Conservation (phyloP, 2,329 filamentous ascomycete species). For the Colletotrichum gloeosporioides region DNA sequence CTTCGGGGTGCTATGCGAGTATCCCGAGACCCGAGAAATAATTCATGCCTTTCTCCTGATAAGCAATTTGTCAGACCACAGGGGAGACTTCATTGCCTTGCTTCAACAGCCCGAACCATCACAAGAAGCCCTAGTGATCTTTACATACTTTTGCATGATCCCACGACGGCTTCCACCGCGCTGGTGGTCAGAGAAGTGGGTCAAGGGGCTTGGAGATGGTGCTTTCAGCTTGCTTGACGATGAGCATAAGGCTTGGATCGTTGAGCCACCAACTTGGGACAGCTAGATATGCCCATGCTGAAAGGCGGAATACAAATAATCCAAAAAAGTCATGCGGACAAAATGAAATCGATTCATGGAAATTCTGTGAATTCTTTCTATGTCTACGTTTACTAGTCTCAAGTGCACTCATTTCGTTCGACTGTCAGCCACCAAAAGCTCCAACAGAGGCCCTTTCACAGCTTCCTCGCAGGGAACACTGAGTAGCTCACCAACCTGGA, state of each 20-base stretch:
- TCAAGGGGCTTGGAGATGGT: slow-evolving; percentile 31
- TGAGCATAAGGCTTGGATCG: slow-evolving; percentile 37
- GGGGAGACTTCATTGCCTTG: slow-evolving; percentile 36
- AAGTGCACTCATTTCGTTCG: neutral
- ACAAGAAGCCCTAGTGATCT: slow-evolving; percentile 36
- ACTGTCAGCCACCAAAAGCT: neutral
- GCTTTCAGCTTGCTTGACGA: slow-evolving; percentile 35
- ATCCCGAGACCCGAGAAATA: slow-evolving; percentile 28
- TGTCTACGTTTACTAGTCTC: neutral
- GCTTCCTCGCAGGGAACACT: neutral
- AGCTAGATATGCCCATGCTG: slow-evolving; percentile 25
- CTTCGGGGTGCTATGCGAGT: neutral
- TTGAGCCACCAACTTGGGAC: neutral
- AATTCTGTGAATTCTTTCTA: neutral
- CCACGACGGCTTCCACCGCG: slow-evolving; percentile 31
- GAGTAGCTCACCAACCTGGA: neutral
- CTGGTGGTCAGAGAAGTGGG: slow-evolving; percentile 42
- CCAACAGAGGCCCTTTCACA: neutral
- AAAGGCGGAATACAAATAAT: neutral
- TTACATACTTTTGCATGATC: slow-evolving; percentile 36
- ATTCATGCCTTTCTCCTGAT: slow-evolving; percentile 44
- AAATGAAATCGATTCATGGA: neutral
- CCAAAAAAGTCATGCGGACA: accelerated
- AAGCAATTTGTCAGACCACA: slow-evolving; percentile 33
- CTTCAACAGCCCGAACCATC: slow-evolving; percentile 24